phyloP scores from a whole-genome alignment of 2,329 filamentous ascomycete species.

The Monascus ruber region DNA sequence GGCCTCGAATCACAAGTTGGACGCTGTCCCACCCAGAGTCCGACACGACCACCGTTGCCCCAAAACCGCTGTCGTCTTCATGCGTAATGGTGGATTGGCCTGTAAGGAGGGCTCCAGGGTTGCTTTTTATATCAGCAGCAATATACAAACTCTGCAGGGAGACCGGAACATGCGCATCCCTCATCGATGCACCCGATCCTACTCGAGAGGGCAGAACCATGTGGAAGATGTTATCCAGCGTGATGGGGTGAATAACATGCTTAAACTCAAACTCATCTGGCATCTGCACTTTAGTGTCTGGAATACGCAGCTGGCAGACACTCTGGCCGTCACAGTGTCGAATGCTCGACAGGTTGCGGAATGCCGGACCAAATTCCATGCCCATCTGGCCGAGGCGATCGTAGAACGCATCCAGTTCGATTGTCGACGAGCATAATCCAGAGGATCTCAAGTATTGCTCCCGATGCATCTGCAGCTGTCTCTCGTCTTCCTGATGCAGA shows the following conservation, averaged over 20 bases:
- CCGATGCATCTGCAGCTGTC: not conserved
- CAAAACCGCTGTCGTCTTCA: not conserved
- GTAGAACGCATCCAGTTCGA: too few relatives aligned
- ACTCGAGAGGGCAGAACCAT: constrained; percentile 9
- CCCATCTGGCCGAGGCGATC: too few relatives aligned
- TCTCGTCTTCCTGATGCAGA: not conserved
- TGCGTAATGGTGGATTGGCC: not conserved
- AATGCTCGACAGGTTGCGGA: too few relatives aligned
- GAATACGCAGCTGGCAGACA: not conserved
- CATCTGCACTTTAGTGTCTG: constrained; percentile 8
- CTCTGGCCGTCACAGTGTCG: too few relatives aligned
- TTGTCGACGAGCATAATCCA: too few relatives aligned
- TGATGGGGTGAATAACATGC: constrained; percentile 10
- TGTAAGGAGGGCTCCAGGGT: constrained; percentile 2
- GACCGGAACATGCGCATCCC: constrained; percentile 9
- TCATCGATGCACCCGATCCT: constrained; percentile 5
- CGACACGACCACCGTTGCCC: not conserved
- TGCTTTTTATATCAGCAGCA: constrained; percentile 5
- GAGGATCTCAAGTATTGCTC: too few relatives aligned
- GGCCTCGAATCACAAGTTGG: not conserved
- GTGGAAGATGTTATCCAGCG: constrained; percentile 13
- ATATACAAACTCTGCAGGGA: constrained; percentile 10
- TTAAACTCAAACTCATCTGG: constrained; percentile 8
- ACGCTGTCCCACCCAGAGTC: not conserved
- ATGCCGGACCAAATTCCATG: too few relatives aligned